These are phyloP conservation scores for Rutstroemia sp. DNA, from an alignment of 2,329 filamentous ascomycete species.

Conservation along the genomic window DNA sequence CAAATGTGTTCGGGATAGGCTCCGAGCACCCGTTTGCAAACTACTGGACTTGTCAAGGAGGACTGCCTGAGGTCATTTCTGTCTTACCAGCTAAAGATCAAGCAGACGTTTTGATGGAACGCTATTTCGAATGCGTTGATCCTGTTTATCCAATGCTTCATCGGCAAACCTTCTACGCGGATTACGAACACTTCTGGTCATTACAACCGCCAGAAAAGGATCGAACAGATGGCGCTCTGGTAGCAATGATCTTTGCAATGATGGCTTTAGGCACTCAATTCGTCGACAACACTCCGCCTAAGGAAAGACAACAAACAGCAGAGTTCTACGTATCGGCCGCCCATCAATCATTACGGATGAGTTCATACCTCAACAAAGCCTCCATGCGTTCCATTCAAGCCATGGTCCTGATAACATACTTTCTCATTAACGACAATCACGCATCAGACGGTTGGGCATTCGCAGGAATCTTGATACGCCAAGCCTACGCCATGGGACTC, in stretches of 20 bases:
- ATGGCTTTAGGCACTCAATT: conserved; percentile 75
- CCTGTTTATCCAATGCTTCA: conserved; percentile 78
- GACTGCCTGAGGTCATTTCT: conserved; percentile 65
- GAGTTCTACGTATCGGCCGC: conserved; percentile 77
- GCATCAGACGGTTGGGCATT: conserved; percentile 79
- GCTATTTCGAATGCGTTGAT: conserved; percentile 66
- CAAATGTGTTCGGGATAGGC: conserved; percentile 74
- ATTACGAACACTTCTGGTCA: conserved; percentile 74
- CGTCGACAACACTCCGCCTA: conserved; percentile 44
- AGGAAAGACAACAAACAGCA: conserved; percentile 64
- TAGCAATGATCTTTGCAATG: conserved; percentile 70
- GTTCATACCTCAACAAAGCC: conserved; percentile 68
- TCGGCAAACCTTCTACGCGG: conserved; percentile 65
- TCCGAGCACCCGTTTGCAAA: conserved; percentile 75
- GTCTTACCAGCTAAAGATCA: conserved; percentile 70
- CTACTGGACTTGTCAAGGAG: conserved; percentile 76
- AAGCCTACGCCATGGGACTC: conserved; percentile 75
- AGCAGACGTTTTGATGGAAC: conserved; percentile 59
- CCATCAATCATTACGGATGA: conserved; percentile 68
- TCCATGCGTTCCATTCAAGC: conserved; percentile 68
- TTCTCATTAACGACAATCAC: conserved; percentile 80
- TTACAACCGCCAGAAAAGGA: conserved; percentile 50
- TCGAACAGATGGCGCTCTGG: conserved; percentile 56
- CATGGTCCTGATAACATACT: conserved; percentile 78
- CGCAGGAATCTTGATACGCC: conserved; percentile 67